phyloP scores from a whole-genome alignment of 345 rosid genomes.

The Euphorbia pulcherrima region DNA sequence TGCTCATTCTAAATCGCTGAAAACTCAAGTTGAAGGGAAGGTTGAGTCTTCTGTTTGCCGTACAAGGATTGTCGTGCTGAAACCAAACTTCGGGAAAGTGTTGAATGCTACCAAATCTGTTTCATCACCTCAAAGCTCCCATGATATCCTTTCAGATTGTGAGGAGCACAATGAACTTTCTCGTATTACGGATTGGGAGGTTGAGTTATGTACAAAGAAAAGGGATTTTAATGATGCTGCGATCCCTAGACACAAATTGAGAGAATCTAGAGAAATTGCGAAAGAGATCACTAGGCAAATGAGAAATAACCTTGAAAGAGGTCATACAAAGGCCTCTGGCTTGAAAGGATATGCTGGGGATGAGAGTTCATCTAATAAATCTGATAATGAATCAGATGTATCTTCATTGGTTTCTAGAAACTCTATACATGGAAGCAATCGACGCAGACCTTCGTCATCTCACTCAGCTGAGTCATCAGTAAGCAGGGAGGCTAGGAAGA shows the following conservation, averaged over 20 bases:
- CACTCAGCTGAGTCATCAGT: constrained; percentile 60
- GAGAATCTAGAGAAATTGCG: constrained; percentile 66
- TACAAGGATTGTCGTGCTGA: constrained; percentile 85
- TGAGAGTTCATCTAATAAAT: constrained; percentile 63
- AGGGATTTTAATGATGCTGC: constrained; percentile 40
- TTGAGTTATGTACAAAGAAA: constrained; percentile 37
- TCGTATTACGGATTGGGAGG: constrained; percentile 34
- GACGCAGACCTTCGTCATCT: constrained; percentile 40
- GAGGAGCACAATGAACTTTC: constrained; percentile 33
- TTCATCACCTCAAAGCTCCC: constrained; percentile 51
- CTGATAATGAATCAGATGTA: constrained; percentile 60
- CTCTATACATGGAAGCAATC: constrained; percentile 36
- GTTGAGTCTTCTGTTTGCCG: constrained; percentile 36
- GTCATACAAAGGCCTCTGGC: constrained; percentile 41
- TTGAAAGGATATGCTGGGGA: constrained; percentile 70
- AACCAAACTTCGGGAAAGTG: constrained; percentile 69
- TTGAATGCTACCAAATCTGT: constrained; percentile 37
- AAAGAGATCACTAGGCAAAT: constrained; percentile 60
- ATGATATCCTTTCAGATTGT: constrained; percentile 44
- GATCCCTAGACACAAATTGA: constrained; percentile 48
- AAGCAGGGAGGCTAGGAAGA: constrained; percentile 78
- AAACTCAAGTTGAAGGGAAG: constrained; percentile 40
- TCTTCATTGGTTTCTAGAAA: constrained; percentile 41
- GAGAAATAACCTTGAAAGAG: constrained; percentile 39
- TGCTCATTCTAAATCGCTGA: constrained; percentile 29